Conservation (phyloP, 345 rosid species). For the Microcos paniculata region DNA sequence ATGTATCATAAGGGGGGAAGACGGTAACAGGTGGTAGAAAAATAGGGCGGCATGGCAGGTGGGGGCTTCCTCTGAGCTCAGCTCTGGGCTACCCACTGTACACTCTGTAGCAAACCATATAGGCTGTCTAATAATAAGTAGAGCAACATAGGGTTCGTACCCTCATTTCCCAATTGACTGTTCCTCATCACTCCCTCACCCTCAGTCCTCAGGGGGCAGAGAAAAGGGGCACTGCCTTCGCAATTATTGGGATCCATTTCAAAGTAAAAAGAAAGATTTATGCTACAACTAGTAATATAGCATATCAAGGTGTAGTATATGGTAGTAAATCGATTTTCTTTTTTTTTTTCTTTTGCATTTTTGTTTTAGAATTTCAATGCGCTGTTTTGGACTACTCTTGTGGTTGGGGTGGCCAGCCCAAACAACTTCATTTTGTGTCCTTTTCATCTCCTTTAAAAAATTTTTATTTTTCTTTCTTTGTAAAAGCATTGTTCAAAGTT, state of each 20-base stretch:
- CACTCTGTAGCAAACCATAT: background rate
- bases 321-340: background rate
- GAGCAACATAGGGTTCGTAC: conserved; percentile 16
- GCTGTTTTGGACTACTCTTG: background rate
- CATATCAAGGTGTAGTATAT: too few species aligned
- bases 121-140: background rate
- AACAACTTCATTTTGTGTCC: background rate
- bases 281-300: too few species aligned
- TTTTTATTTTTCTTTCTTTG: background rate
- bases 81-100: background rate
- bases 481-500: conserved; percentile 3
- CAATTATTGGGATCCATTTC: conserved; percentile 9
- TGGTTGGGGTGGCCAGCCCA: background rate
- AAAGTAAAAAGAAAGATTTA: background rate
- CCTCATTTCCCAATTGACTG: background rate
- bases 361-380: conserved; percentile 6
- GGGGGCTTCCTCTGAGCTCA: background rate
- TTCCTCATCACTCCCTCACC: too few species aligned
- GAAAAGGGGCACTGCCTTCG: background rate
- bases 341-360: too few species aligned
- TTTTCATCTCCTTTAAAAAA: background rate
- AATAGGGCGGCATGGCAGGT: conserved; percentile 11
- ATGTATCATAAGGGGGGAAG: background rate
- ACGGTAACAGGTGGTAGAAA: conserved; percentile 3
- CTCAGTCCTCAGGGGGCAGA: background rate